Base-by-base conservation (phyloP, 345 rosid genomes). In the Sonneratia caseolaris region DNA sequence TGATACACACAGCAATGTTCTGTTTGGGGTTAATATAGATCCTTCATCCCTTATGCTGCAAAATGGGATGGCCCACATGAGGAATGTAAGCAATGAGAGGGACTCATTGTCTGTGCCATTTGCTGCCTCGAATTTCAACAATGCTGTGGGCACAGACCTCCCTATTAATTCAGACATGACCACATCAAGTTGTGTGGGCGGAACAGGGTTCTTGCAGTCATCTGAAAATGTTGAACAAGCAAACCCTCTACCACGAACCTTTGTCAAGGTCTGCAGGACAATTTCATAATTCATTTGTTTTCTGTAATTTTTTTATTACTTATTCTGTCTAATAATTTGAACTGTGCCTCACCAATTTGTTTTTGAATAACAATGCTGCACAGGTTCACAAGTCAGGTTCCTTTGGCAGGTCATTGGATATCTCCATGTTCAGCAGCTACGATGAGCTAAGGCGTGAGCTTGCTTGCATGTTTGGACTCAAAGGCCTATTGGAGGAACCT, bases 401-500 rank as follows among this genome's bases (percentile, higher is more conserved):
- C 86, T 81, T 81, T 66, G 86, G 86, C 72, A 77, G 84, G 67
- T 83, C 86, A 69, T 77, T 83, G 72, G 84, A 83, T 70, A 83
- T 83, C 57, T 79, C 86, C 71, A 79, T 79, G 70, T 83, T 83
- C 78, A 81, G 84, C 84, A 76, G 86, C 79, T 83, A 83, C 7
- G 77, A 77, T 69, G 86, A 79, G 76, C 84, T 83, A 79, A 82
- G 86, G 38, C 27, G 82, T 79, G 86, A 83, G 70, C 86, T 83
- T 42, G 84, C 84, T 65, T 78, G 73, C 37, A 72, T 79, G 79
- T 83, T 83, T 79, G 86, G 84, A 76, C 81, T 83, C 15, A 84
- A 83, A 83, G 84, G 86, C 78, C 86, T 81, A 81, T 66, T 83
- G 77, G 86, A 83, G 82, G 86, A 83, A 70, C 82, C 79, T 70